Conservation (phyloP, 2,329 filamentous ascomycete species). For the Fusarium brevicatenulatum region DNA sequence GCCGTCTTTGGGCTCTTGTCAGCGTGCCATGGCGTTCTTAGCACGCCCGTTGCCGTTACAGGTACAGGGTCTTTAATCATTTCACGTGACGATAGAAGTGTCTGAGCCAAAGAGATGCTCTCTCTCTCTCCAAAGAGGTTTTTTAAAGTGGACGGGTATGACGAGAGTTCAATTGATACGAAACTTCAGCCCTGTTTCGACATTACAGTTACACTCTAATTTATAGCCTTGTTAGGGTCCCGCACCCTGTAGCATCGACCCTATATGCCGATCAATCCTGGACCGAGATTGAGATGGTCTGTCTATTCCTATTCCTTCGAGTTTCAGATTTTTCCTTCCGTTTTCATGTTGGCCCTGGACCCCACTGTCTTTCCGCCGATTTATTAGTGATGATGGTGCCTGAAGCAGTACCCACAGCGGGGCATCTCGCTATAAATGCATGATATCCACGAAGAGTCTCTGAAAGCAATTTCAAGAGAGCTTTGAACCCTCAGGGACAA, state of each 20-base stretch:
- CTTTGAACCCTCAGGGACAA: too few relatives aligned
- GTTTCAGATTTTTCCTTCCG: constrained; percentile 12
- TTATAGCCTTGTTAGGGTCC: neutral
- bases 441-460: neutral
- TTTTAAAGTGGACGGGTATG: neutral
- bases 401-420: neutral
- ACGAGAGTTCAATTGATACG: neutral
- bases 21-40: neutral
- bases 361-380: constrained; percentile 3
- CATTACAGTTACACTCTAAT: constrained; percentile 4
- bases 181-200: constrained; percentile 24
- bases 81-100: neutral
- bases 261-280: constrained; percentile 17
- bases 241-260: neutral
- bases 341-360: neutral
- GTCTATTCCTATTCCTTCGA: constrained; percentile 1
- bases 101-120: neutral
- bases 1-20: neutral
- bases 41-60: neutral
- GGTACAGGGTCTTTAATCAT: neutral
- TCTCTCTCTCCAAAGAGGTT: too few relatives aligned
- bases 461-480: neutral
- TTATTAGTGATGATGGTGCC: neutral
- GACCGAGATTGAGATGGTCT: constrained; percentile 17
- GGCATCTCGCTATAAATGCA: neutral